Base-by-base conservation (phyloP, 352 stramenopile genomes). In the Phytophthora sp. region DNA sequence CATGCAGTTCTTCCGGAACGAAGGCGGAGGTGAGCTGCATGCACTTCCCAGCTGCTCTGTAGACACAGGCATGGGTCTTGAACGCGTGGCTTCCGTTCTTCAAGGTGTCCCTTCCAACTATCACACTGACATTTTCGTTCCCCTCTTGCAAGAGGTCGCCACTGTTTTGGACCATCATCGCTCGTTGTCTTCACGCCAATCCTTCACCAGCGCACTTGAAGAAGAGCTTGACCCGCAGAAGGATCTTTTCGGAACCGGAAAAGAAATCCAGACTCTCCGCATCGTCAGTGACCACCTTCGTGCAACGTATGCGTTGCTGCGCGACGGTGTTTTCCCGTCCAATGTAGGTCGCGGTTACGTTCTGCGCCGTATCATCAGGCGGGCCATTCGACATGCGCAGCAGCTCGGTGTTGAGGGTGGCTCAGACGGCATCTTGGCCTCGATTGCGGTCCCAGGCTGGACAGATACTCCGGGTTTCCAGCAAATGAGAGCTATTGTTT, bases 61-160 rank as follows among this genome's bases (percentile, higher is more conserved):
- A 26, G 97, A 99, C 80, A 99, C 96, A 26, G 97, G 97, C 44
- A 99, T 99, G 97, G 97, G 96, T 39, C 97, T 99, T 38, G 96
- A 99, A 73, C 92, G 96, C 29, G 79, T 99, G 13, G 90, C 95
- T 21, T 98, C 88, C 23, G 98, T 99, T 70, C 78, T 99, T 30
- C 96, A 99, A 72, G 81, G 81, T 21, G 90, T 98, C 16, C 87
- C 93, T 57, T 98, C 88, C 51, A 98, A 99, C 73, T 99, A 99
- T 77, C 95, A 99, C 76, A 99, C 96, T 11, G 97, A 99, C 73
- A 77, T 94, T 24, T 99, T 99, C 69, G 87, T 94, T 36, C 94
- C 96, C 21, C 74, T 99, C n/a, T 83, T 97, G 46, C 35, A 71
- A 29, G 46, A 79, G 6, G 74, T 78, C 18, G 80, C 77, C 0